Evolutionary conservation across 495 filamentous ascomycete genomes (phyloP).

Genomic region (Pyronema domesticum): DNA sequence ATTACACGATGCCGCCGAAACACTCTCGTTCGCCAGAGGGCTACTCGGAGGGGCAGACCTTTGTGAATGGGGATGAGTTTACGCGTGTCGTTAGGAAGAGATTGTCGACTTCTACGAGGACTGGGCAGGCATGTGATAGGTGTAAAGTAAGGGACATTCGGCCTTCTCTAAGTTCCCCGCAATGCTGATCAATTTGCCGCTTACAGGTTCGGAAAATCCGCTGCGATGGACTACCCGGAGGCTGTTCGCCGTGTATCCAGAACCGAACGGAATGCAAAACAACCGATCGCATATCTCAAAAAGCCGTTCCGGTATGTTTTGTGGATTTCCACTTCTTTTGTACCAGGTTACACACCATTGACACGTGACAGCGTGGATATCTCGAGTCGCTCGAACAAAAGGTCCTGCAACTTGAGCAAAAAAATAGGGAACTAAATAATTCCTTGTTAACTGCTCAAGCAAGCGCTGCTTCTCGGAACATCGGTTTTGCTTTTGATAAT

Average conservation of each 20-base stretch:
- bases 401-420: slow-evolving; percentile 38
- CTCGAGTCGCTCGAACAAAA: slow-evolving; percentile 44
- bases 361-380: slow-evolving; percentile 39
- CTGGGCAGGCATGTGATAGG: slow-evolving; percentile 76
- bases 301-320: slow-evolving; percentile 37
- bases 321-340: no score
- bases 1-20: slow-evolving; percentile 2
- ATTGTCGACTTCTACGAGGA: slow-evolving; percentile 45
- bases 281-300: slow-evolving; percentile 74
- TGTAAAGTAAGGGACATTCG: slow-evolving; percentile 49
- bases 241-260: slow-evolving; percentile 58
- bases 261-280: slow-evolving; percentile 56
- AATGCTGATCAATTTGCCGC: not conserved
- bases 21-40: not conserved
- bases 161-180: not conserved
- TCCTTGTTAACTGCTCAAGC: slow-evolving; percentile 3
- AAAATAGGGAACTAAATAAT: slow-evolving; percentile 36
- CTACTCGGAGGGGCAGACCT: not conserved
- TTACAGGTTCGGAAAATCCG: slow-evolving; percentile 61
- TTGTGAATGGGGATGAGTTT: slow-evolving; percentile 38
- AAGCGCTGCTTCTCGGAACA: not conserved
- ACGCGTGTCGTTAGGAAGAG: slow-evolving; percentile 49
- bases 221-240: slow-evolving; percentile 54
- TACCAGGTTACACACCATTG: not conserved
- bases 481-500: not conserved